Evolutionary conservation across 306 rosid genomes (phyloP).

Genomic region (Styphnolobium japonicum): DNA sequence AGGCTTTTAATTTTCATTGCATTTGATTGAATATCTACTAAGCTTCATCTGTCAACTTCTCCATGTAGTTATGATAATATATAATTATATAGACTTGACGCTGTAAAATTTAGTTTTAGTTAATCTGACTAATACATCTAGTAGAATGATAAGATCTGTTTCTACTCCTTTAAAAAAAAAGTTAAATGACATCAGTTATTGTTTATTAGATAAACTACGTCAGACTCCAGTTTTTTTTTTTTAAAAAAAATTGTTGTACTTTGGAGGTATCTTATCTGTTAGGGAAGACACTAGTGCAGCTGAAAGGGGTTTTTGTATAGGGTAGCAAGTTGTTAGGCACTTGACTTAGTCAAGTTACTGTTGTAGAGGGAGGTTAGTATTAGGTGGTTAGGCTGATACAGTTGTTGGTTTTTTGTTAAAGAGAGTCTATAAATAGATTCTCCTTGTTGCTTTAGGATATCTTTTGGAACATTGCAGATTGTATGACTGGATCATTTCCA

Average conservation of each 20-base stretch:
- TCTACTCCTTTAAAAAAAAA: not conserved
- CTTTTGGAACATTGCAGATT: too few species aligned
- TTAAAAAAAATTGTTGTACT: too few species aligned
- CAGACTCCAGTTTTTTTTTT: not conserved
- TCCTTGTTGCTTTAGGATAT: too few species aligned
- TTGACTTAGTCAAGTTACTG: too few species aligned
- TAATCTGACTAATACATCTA: not conserved
- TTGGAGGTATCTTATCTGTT: not conserved
- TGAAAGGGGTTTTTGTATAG: too few species aligned
- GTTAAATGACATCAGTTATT: not conserved
- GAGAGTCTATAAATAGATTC: too few species aligned
- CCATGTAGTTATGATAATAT: not conserved
- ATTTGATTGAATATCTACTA: constrained; percentile 7
- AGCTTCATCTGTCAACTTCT: not conserved
- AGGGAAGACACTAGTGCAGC: too few species aligned
- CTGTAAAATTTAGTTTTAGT: not conserved
- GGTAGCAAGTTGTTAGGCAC: too few species aligned
- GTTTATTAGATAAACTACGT: not conserved
- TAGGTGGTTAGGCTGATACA: too few species aligned
- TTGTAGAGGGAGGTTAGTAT: too few species aligned
- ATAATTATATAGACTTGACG: not conserved
- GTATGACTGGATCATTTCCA: too few species aligned
- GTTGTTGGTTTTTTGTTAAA: too few species aligned
- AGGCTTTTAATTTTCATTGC: constrained; percentile 3
- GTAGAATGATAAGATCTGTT: not conserved